Evolutionary conservation across 2,329 filamentous ascomycete species (phyloP).

Genomic region (Penicillium sp.): DNA sequence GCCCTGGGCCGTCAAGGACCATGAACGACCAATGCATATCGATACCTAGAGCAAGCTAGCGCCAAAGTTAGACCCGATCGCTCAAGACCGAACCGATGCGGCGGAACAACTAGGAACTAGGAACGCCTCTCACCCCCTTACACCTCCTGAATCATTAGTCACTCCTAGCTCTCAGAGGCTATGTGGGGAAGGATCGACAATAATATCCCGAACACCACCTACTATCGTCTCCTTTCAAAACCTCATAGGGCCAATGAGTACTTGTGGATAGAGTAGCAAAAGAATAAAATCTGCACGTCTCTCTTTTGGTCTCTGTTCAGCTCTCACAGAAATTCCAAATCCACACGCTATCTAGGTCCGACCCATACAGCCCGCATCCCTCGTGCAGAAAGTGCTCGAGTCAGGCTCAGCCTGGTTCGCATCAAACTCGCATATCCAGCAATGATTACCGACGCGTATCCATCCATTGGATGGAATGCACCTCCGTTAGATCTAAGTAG

Average conservation of each 20-base stretch:
- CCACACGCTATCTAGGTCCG: constrained; percentile 1
- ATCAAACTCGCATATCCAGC: constrained; percentile 8
- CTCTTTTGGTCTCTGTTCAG: constrained; percentile 4
- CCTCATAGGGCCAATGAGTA: not conserved
- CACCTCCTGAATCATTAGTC: constrained; percentile 3
- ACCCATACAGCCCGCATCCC: constrained; percentile 1
- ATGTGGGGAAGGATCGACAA: constrained; percentile 19
- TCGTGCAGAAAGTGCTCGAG: constrained; percentile 11
- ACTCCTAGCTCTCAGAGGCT: not conserved
- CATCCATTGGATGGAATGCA: constrained; percentile 12
- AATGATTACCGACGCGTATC: constrained; percentile 10
- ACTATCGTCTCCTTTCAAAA: not conserved
- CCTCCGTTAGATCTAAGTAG: not conserved
- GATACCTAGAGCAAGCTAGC: not conserved
- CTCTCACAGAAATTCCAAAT: constrained; percentile 1
- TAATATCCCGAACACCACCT: constrained; percentile 18
- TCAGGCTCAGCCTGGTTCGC: constrained; percentile 17
- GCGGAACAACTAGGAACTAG: constrained; percentile 9
- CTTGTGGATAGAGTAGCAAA: not conserved
- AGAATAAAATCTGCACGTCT: constrained; percentile 1
- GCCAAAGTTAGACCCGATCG: constrained; percentile 1
- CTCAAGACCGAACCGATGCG: not conserved
- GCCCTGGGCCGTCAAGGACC: not conserved
- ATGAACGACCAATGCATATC: not conserved
- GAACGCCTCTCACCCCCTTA: constrained; percentile 3